Percentiles rank a stretch among this genome's conserved stretches.
phyloP scores from a whole-genome alignment of 257 asterid species.

The Nicotiana paniculata region DNA sequence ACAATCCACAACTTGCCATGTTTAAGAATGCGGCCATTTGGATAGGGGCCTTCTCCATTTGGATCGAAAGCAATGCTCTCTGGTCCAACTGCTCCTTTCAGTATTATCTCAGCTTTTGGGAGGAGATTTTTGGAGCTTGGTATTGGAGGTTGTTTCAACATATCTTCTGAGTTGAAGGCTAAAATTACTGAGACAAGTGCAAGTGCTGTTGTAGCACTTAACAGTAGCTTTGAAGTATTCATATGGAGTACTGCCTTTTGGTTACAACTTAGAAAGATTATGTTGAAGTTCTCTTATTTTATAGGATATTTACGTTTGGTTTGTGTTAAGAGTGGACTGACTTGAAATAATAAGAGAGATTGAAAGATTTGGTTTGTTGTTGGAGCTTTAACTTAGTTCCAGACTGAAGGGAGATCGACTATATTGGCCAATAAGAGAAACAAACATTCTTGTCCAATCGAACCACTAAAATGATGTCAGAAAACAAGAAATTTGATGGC shows the following conservation, averaged over 20 bases:
- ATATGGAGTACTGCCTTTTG: background rate
- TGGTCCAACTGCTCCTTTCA: constrained; percentile 8
- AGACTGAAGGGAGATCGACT: no score
- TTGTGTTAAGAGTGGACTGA: no score
- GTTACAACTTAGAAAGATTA: background rate
- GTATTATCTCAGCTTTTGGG: background rate
- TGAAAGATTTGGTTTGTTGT: no score
- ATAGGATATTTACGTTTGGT: no score
- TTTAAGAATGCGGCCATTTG: constrained; percentile 6
- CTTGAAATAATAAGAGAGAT: no score
- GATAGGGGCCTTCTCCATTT: constrained; percentile 16
- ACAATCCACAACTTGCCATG: constrained; percentile 59
- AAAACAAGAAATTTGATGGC: no score
- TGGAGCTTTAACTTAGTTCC: no score
- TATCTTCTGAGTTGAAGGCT: background rate
- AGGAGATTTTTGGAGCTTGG: constrained; percentile 5
- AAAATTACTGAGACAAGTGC: background rate
- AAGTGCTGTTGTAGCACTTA: background rate
- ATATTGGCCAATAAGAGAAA: no score
- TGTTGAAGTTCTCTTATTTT: no score
- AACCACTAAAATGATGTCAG: no score
- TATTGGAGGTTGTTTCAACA: background rate
- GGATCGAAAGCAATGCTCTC: constrained; percentile 20
- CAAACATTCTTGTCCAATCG: no score
- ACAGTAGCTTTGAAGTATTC: background rate